A percentile compares a stretch with the other conserved stretches of the same genome.
Evolutionary conservation across 768 basidiomycete species (phyloP).

Genomic region (Leccinum subtestaceum): DNA sequence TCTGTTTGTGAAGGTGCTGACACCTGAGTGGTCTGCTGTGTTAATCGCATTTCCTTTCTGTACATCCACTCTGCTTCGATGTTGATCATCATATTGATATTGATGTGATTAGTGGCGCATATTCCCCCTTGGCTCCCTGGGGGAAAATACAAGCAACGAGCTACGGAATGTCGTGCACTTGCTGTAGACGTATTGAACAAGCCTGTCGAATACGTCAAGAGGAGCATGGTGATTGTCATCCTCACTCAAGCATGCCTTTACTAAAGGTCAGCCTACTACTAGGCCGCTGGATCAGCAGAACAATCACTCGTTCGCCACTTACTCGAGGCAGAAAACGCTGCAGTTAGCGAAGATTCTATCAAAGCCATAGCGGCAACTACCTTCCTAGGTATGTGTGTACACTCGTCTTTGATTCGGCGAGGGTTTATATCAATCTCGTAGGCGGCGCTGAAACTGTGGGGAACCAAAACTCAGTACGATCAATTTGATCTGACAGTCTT

Average conservation of each 20-base stretch:
- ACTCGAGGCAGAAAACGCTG: conserved; percentile 1
- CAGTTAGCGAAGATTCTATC: conserved; percentile 9
- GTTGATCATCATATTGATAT: background rate
- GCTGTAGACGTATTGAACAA: conserved; percentile 21
- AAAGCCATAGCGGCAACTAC: conserved; percentile 24
- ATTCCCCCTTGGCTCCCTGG: conserved; percentile 37
- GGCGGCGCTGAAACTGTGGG: conserved; percentile 30
- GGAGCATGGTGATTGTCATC: conserved; percentile 19
- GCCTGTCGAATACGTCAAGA: conserved; percentile 22
- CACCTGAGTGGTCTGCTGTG: conserved; percentile 22
- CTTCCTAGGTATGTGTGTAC: conserved; percentile 19
- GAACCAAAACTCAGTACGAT: background rate
- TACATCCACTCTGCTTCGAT: conserved; percentile 3
- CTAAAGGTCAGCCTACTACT: background rate
- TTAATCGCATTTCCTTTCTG: conserved; percentile 25
- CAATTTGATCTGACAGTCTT: background rate
- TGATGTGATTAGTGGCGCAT: conserved; percentile 14
- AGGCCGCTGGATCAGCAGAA: conserved; percentile 21
- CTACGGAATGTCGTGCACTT: conserved; percentile 18
- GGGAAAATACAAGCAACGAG: conserved; percentile 21
- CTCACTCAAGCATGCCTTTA: background rate
- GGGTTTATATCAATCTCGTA: conserved; percentile 2
- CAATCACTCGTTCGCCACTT: conserved; percentile 23
- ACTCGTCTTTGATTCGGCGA: too few species aligned
- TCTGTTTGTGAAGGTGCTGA: conserved; percentile 12